Evolutionary conservation across 106 monocot genomes (phyloP), one percentile per base, ranked within the genome.

Genomic region (Agapanthus africanus): DNA sequence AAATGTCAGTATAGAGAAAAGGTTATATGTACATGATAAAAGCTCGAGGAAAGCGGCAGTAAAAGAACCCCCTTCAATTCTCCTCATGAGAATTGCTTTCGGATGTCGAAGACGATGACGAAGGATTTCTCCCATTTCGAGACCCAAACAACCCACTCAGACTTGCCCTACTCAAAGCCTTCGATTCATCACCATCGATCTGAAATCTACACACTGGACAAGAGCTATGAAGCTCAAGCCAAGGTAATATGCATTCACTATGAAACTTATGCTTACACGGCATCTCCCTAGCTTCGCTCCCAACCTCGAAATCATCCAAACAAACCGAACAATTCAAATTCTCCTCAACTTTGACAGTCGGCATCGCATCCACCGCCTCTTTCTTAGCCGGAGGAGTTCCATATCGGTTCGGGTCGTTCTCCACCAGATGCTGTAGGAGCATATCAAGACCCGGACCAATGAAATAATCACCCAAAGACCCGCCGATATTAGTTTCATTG

Each of bases 131-230:
- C n/a, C n/a, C n/a, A n/a, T n/a, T n/a, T n/a, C n/a, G n/a, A n/a
- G n/a, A n/a, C n/a, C n/a, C n/a, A n/a, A n/a, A n/a, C n/a, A n/a
- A n/a, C n/a, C n/a, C n/a, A n/a, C n/a, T n/a, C n/a, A n/a, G n/a
- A n/a, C n/a, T n/a, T n/a, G n/a, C n/a, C n/a, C n/a, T n/a, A n/a
- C n/a, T n/a, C n/a, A n/a, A n/a, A n/a, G n/a, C n/a, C n/a, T n/a
- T n/a, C n/a, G n/a, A n/a, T n/a, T n/a, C n/a, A n/a, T n/a, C n/a
- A n/a, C n/a, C n/a, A n/a, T n/a, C n/a, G n/a, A 93, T 36, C 83
- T 88, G 78, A 70, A 76, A 85, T 41, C 92, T 68, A 65, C 92
- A 93, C n/a, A 93, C 85, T 0, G 92, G 92, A 72, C 92, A 93
- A 5, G 92, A 93, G 18, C 88, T 85, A 59, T 93, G 92, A 28